Evolutionary conservation across 352 stramenopile genomes (phyloP).

Genomic region (Blastocystis hominis): DNA sequence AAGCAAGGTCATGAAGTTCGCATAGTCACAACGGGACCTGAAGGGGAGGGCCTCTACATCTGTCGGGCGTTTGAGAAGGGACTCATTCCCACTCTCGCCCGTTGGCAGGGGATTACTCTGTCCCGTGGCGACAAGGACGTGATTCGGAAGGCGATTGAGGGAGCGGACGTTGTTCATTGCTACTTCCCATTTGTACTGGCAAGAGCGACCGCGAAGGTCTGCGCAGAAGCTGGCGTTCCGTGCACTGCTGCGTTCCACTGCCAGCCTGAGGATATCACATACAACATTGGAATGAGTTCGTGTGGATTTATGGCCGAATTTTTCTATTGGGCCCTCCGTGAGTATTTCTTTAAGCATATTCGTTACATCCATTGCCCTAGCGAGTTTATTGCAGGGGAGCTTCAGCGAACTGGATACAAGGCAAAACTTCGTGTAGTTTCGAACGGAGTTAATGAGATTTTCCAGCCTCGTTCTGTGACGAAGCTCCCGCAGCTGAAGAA

Average conservation of each 20-base stretch:
- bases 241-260: conserved; percentile 44
- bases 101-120: conserved; percentile 37
- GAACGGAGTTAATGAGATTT: conserved; percentile 2
- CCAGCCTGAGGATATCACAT: conserved; percentile 50
- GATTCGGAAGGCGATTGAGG: conserved; percentile 10
- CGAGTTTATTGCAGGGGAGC: conserved; percentile 45
- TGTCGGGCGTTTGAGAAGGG: not conserved
- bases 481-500: conserved; percentile 43
- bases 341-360: conserved; percentile 49
- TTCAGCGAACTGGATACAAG: conserved; percentile 43
- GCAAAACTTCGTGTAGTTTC: conserved; percentile 51
- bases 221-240: conserved; percentile 1
- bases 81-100: conserved; percentile 9
- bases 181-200: conserved; percentile 44
- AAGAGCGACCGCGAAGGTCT: not conserved
- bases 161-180: conserved; percentile 51
- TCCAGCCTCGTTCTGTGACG: not conserved
- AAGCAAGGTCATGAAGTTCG: conserved; percentile 38
- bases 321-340: conserved; percentile 14
- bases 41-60: conserved; percentile 20
- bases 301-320: conserved; percentile 13
- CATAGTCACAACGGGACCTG: conserved; percentile 14
- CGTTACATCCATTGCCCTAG: conserved; percentile 51
- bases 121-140: not conserved
- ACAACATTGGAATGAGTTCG: conserved; percentile 47